These are phyloP conservation scores for Xylaria sp. DNA, from an alignment of 2,329 filamentous ascomycete species.

Conservation along the genomic window DNA sequence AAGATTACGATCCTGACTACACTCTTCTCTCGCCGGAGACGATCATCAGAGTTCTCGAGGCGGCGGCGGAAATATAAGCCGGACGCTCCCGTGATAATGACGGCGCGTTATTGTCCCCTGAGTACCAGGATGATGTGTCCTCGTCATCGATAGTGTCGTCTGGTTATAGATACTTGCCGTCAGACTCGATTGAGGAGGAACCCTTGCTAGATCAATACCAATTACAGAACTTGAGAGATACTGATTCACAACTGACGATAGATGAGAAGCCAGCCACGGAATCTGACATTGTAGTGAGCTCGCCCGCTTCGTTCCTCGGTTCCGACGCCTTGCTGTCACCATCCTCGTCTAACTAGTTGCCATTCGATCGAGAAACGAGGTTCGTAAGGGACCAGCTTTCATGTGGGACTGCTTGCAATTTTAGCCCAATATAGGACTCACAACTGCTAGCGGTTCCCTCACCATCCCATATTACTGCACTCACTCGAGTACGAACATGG, in stretches of 20 bases:
- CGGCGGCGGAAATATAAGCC: background rate
- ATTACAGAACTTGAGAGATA: background rate
- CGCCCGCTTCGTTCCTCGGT: background rate
- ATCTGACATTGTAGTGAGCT: background rate
- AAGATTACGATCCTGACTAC: constrained; percentile 16
- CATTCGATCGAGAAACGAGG: background rate
- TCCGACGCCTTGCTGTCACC: background rate
- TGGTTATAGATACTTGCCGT: background rate
- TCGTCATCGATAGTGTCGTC: background rate
- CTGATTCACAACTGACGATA: background rate
- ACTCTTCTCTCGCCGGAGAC: background rate
- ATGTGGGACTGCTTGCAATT: too few species aligned
- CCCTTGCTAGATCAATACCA: background rate
- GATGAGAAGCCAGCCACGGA: background rate
- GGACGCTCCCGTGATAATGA: background rate
- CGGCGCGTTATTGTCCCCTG: background rate
- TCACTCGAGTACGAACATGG: too few species aligned
- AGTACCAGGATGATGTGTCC: background rate
- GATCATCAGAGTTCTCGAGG: constrained; percentile 12
- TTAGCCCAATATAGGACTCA: too few species aligned
- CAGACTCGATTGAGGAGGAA: background rate
- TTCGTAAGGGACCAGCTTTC: too few species aligned
- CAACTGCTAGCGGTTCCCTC: too few species aligned
- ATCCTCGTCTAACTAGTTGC: background rate
- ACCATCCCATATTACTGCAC: too few species aligned